These are phyloP conservation scores for Cenchrus purpureus DNA, from an alignment of 176 grass and related monocot species.

Conservation along the genomic window DNA sequence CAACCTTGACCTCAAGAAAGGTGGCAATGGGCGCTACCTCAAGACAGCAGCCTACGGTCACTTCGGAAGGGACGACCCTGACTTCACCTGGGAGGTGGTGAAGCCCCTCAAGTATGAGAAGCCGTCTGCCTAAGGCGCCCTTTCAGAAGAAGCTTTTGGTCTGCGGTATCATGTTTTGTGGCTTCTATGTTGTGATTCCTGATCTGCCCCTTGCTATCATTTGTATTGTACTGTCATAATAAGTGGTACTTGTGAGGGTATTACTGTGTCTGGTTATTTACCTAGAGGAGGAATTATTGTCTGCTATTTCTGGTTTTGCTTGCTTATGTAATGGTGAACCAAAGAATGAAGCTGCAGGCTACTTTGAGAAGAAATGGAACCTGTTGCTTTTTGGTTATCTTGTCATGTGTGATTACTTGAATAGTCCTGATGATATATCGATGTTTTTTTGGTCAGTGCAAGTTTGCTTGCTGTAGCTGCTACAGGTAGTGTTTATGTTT, in stretches of 20 bases:
- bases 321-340: constrained; percentile 45
- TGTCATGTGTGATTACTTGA: background rate
- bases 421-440: background rate
- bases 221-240: constrained; percentile 43
- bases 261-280: constrained; percentile 38
- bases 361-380: constrained; percentile 41
- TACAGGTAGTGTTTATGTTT: background rate
- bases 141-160: constrained; percentile 39
- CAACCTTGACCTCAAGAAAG: constrained; percentile 60
- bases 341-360: constrained; percentile 21
- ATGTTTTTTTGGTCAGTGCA: background rate
- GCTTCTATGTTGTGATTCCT: constrained; percentile 38
- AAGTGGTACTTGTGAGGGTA: constrained; percentile 37
- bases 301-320: constrained; percentile 31
- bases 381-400: constrained; percentile 16
- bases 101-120: constrained; percentile 58
- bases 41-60: constrained; percentile 56
- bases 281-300: constrained; percentile 37
- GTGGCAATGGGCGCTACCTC: constrained; percentile 54
- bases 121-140: constrained; percentile 49
- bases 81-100: constrained; percentile 65
- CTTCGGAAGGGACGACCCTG: constrained; percentile 50
- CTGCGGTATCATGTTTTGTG: constrained; percentile 23
- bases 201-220: constrained; percentile 26
- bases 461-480: constrained; percentile 4